Base-by-base conservation (phyloP, 2,329 filamentous ascomycete species). In the Verticillium longisporum region DNA sequence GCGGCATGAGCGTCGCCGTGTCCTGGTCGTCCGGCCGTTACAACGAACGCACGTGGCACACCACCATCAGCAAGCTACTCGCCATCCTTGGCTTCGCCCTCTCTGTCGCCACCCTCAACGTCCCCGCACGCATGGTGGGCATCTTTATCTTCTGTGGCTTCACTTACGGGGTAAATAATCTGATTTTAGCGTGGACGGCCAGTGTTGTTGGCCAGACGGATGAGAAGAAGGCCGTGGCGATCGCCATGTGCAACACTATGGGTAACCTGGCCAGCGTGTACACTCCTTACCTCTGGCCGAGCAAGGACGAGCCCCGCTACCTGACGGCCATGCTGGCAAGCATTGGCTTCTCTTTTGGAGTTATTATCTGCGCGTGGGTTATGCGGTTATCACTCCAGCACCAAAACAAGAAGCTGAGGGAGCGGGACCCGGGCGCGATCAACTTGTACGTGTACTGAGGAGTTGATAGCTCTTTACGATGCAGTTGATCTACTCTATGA, bases 41-140 rank as follows among this genome's bases (percentile, higher is more conserved):
- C 66, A 78, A 81, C 59, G 79, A 81, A 63, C 73, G 78, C 37
- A 80, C 77, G 0, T 80, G 77, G 77, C 78, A 81, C 61, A 76
- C 78, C 36, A 80, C 77, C 1, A 61, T 73, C 13, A 74, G 74
- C n/a, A 80, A 80, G 61, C 55, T 69, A 3, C 61, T 77, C 15
- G 78, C 78, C 1, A 71, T 78, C 0, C 11, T 75, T 69, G 63
- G 64, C 3, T 63, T 61, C 34, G 57, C 61, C 18, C 63, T 67
- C 56, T 67, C 56, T 61, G 71, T 54, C 55, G 70, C 61, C 54
- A 75, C 61, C 55, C 61, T 63, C 15, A 65, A 65, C 57, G 56
- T 65, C 32, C 61, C 55, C 13, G 64, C 62, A 13, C 59, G 61
- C 2, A 61, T 61, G 11, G 58, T 60, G 15, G 66, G 70, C n/a